Evolutionary conservation across 305 asterid genomes (phyloP).

Genomic region (Striga hermonthica): DNA sequence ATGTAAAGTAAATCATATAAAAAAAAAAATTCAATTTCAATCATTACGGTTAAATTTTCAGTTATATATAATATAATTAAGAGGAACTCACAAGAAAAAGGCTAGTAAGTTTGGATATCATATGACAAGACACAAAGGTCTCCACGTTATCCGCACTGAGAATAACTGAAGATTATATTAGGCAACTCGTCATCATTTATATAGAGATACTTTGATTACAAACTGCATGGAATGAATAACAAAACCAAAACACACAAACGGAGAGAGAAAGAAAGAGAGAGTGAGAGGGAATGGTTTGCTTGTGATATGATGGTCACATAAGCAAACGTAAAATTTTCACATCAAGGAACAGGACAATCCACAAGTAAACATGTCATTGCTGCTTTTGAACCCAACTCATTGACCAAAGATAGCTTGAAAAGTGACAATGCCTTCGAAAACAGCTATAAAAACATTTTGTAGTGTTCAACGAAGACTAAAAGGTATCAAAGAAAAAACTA

Average conservation of each 20-base stretch:
- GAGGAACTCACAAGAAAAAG: background rate
- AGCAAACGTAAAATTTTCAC: conserved; percentile 20
- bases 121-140: background rate
- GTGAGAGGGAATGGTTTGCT: background rate
- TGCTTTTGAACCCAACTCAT: conserved; percentile 7
- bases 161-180: background rate
- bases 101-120: background rate
- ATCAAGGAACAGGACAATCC: background rate
- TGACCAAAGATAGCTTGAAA: conserved; percentile 22
- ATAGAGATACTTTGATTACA: background rate
- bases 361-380: background rate
- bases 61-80: too few relatives aligned
- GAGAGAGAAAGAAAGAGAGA: too few relatives aligned
- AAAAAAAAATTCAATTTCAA: too few relatives aligned
- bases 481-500: conserved; percentile 25
- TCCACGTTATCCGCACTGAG: background rate
- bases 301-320: background rate
- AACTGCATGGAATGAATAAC: background rate
- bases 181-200: background rate
- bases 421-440: conserved; percentile 15
- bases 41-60: background rate
- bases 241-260: background rate
- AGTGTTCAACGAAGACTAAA: conserved; percentile 15
- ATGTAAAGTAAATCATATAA: background rate
- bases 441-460: background rate